Evolutionary conservation across 139 green algal species (phyloP).

Genomic region (Micromonas commoda): DNA sequence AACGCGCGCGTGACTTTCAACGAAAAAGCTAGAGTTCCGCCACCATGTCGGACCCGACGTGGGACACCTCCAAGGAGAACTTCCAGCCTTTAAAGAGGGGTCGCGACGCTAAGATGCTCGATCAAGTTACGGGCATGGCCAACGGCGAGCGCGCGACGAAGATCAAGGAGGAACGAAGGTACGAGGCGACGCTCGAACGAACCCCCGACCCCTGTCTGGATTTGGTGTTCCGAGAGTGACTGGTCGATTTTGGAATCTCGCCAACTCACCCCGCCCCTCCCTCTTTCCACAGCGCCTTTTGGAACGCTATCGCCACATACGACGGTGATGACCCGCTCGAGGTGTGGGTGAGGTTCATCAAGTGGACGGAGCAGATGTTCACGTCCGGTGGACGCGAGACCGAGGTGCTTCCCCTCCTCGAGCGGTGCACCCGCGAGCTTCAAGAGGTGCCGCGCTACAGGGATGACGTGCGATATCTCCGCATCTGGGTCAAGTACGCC

Average conservation of each 20-base stretch:
- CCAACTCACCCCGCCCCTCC: not conserved
- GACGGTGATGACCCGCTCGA: conserved; percentile 66
- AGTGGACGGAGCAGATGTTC: conserved; percentile 75
- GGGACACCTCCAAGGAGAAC: conserved; percentile 83
- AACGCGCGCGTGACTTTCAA: no score
- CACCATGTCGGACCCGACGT: conserved; percentile 32
- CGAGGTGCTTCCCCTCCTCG: conserved; percentile 72
- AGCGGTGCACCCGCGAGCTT: conserved; percentile 62
- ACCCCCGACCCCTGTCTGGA: no score
- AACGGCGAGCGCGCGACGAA: not conserved
- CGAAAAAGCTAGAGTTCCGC: no score
- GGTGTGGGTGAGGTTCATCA: conserved; percentile 76
- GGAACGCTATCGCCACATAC: conserved; percentile 57
- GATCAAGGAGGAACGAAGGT: conserved; percentile 6
- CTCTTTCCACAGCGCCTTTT: conserved; percentile 43
- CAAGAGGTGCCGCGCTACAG: conserved; percentile 49
- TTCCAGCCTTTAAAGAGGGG: conserved; percentile 65
- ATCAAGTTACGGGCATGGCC: not conserved
- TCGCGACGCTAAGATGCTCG: conserved; percentile 40
- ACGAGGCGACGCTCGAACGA: no score
- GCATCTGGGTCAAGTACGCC: conserved; percentile 92
- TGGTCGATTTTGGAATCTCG: no score
- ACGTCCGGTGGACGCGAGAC: conserved; percentile 54
- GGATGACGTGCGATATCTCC: conserved; percentile 75
- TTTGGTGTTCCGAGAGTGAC: no score